Conservation (phyloP, 768 basidiomycete genomes). For the Rhodosporidiobolus odoratus region DNA sequence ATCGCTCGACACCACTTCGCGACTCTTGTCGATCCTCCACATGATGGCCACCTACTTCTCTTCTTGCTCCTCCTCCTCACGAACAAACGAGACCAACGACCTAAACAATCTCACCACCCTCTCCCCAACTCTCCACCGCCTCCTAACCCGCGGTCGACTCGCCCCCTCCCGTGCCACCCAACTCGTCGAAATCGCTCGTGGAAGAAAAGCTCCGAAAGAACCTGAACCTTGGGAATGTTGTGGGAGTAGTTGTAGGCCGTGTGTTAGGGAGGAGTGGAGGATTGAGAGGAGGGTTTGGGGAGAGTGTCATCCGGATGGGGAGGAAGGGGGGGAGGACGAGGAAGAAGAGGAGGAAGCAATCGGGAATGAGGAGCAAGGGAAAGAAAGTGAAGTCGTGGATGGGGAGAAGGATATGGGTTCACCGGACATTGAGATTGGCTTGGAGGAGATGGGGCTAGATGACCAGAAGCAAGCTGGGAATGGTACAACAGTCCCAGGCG, state of each 20-base stretch:
- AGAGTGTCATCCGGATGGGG: conserved; percentile 36
- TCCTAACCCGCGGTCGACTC: conserved; percentile 9
- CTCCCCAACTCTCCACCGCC: conserved; percentile 6
- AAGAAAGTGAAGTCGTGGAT: not conserved
- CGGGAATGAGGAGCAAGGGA: not conserved
- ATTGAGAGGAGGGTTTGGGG: conserved; percentile 18
- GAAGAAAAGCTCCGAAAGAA: not conserved
- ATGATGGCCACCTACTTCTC: too few relatives aligned
- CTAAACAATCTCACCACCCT: not conserved
- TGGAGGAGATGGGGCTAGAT: conserved; percentile 2
- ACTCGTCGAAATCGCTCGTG: not conserved
- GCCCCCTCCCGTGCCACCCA: conserved; percentile 5
- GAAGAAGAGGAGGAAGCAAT: not conserved
- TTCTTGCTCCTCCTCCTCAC: too few relatives aligned
- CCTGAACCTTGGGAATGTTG: conserved; percentile 29
- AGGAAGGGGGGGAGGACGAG: conserved; percentile 4
- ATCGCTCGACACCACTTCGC: too few relatives aligned
- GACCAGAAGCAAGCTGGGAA: not conserved
- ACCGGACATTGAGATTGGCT: conserved; percentile 13
- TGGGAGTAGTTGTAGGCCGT: conserved; percentile 25
- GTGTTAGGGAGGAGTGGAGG: conserved; percentile 9
- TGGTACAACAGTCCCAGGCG: not conserved
- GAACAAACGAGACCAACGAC: too few relatives aligned
- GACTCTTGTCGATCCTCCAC: too few relatives aligned
- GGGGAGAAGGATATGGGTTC: conserved; percentile 1